Conservation (phyloP, 108 stramenopile genomes). For the Parietichytrium sp. region DNA sequence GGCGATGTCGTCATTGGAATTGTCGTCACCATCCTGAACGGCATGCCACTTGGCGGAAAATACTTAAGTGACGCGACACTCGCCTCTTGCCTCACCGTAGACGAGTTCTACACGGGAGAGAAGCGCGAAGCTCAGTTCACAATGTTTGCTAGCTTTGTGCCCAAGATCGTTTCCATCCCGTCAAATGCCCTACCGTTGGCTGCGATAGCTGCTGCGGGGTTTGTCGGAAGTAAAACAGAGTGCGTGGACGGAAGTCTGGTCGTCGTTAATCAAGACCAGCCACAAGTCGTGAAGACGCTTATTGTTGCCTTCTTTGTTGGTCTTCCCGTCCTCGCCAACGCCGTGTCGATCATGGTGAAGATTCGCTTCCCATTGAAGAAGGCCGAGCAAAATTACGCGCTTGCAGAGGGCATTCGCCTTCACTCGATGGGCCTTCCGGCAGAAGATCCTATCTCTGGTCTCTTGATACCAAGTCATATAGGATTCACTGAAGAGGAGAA, state of each 20-base stretch:
- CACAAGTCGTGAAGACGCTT: neutral
- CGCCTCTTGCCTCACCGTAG: slow-evolving; percentile 47
- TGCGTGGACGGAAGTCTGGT: neutral
- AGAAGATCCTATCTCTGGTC: slow-evolving; percentile 32
- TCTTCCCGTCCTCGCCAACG: neutral
- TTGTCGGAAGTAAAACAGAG: neutral
- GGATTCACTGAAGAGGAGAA: neutral
- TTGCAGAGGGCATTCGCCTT: slow-evolving; percentile 2
- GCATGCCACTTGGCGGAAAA: slow-evolving; percentile 39
- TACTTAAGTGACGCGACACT: slow-evolving; percentile 46
- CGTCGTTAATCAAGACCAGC: neutral
- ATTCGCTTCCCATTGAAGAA: slow-evolving; percentile 27
- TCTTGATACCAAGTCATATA: neutral
- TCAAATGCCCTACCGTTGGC: slow-evolving; percentile 41
- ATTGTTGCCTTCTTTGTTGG: slow-evolving; percentile 4
- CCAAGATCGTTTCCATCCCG: slow-evolving; percentile 43
- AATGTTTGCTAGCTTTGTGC: slow-evolving; percentile 42
- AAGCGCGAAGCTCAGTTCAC: slow-evolving; percentile 41
- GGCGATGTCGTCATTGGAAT: no score
- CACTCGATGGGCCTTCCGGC: neutral
- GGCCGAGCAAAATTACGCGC: neutral
- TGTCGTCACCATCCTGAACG: slow-evolving; percentile 37
- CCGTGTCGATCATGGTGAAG: slow-evolving; percentile 39
- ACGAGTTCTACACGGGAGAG: slow-evolving; percentile 46
- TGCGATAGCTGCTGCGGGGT: slow-evolving; percentile 33